Conservation (phyloP, 148 eudicot species). For the Nepenthes mirabilis region DNA sequence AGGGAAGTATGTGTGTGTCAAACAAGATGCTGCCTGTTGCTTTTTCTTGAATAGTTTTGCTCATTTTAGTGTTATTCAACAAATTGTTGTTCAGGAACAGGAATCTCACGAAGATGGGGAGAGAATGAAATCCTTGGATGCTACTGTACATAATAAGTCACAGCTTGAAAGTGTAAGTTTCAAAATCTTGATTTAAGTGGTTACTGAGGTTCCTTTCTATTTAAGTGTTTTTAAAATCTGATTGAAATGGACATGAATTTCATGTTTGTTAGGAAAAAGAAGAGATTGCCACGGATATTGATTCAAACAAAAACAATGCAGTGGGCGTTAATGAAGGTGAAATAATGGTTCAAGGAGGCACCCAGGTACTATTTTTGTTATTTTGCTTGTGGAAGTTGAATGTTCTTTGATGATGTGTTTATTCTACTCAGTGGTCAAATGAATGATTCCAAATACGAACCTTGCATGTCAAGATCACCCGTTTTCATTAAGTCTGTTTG, state of each 20-base stretch:
- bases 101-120: constrained; percentile 25
- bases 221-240: not conserved
- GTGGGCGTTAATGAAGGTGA: constrained; percentile 20
- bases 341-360: constrained; percentile 19
- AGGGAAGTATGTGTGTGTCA: not conserved
- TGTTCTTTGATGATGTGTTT: not conserved
- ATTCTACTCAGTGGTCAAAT: no score
- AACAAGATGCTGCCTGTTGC: not conserved
- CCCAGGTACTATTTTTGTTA: constrained; percentile 30
- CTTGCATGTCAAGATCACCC: no score
- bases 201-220: not conserved
- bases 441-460: no score
- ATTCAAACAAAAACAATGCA: constrained; percentile 16
- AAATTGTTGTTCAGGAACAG: constrained; percentile 18
- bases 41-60: not conserved
- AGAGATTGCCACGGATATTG: constrained; percentile 16
- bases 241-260: constrained; percentile 4
- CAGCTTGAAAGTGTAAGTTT: constrained; percentile 22
- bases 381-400: not conserved
- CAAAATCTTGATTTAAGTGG: not conserved
- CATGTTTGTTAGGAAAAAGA: constrained; percentile 21
- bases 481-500: no score
- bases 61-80: constrained; percentile 3
- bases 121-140: constrained; percentile 15
- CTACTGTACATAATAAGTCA: constrained; percentile 13